Conservation (phyloP, 2,329 filamentous ascomycete species). For the Sporothrix pallida region DNA sequence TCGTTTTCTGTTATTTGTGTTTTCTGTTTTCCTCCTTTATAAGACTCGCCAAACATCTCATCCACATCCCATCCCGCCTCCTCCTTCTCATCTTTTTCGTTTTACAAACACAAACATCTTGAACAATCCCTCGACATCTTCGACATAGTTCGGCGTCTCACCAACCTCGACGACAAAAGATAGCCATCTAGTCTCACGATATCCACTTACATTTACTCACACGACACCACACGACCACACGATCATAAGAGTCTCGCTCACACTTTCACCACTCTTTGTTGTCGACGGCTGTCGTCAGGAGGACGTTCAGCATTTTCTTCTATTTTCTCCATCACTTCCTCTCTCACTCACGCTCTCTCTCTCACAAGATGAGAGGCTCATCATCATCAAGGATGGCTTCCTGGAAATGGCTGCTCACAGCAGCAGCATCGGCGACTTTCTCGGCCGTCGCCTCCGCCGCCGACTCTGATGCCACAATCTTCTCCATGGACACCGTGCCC, state of each 20-base stretch:
- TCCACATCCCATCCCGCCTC: conserved; percentile 14
- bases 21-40: conserved; percentile 21
- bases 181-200: background rate
- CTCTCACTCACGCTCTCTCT: background rate
- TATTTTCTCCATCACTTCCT: background rate
- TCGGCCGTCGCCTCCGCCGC: conserved; percentile 46
- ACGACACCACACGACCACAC: background rate
- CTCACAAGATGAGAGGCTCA: conserved; percentile 5
- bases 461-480: conserved; percentile 41
- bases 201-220: background rate
- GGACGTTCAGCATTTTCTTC: background rate
- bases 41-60: conserved; percentile 24
- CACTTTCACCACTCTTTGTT: background rate
- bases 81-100: conserved; percentile 5
- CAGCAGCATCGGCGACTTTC: conserved; percentile 39
- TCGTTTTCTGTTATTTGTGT: conserved; percentile 7
- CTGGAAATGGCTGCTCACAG: conserved; percentile 44
- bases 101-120: conserved; percentile 23
- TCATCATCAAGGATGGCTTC: conserved; percentile 43
- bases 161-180: background rate
- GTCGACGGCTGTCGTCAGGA: no score
- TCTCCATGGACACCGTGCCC: conserved; percentile 46
- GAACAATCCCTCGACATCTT: background rate
- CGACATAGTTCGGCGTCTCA: conserved; percentile 16
- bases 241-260: background rate